Base-by-base conservation (phyloP, 345 rosid species). In the Pugionium cornutum region DNA sequence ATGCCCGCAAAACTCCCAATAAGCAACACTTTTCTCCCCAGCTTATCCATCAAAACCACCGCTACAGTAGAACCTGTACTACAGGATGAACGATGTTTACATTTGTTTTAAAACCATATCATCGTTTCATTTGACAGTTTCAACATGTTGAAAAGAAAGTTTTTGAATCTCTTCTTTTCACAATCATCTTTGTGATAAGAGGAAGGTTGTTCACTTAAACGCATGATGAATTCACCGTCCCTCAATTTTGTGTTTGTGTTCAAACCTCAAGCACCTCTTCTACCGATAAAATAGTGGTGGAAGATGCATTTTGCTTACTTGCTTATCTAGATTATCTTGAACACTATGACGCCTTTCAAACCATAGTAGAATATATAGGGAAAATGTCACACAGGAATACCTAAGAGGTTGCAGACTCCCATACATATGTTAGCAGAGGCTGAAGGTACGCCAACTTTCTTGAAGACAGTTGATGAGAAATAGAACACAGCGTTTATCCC, bases 401-500 rank as follows among this genome's bases (percentile, higher is more conserved):
- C 98, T 64, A 84, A 73, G 67, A 92, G 78, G 80, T 89, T 92
- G 81, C 84, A 81, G 46, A 92, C 57, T 69, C 97, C 97, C 51
- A 92, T 79, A 67, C 92, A 87, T 35, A 81, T 79, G 75, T 87
- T 92, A 51, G 89, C 98, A 54, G 81, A 70, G 66, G 82, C 91
- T 66, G 98, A 84, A 78, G 98, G 97, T 61, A 92, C 82, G 44
- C 96, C 97, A 47, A 91, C 91, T 48, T 74, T 92, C 83, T 82
- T 86, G 83, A 92, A 89, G 69, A 92, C 96, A 43, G 92, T 79
- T 51, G 98, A 89, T 66, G 97, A 92, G 82, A 89, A 89, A 81
- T 87, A 92, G 84, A 92, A 92, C 59, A 92, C 85, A 56, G 96
- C 92, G 74, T 92, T 92, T 83, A 87, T 89, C 68, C 98, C 97